These are phyloP conservation scores for Skeletonema tropicum DNA, from an alignment of 108 stramenopile species.

Conservation along the genomic window DNA sequence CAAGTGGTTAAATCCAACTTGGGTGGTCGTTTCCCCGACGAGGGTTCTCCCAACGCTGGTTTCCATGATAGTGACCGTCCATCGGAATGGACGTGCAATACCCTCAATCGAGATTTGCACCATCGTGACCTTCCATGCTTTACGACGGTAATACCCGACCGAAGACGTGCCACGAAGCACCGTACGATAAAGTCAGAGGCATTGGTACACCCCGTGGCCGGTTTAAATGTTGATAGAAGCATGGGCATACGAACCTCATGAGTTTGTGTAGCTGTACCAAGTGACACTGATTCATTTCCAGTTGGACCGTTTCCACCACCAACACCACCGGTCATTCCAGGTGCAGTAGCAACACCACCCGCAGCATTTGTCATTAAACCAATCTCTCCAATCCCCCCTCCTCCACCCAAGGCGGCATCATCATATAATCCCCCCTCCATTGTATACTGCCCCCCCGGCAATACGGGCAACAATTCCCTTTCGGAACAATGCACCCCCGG, in stretches of 20 bases:
- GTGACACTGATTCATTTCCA: constrained; percentile 51
- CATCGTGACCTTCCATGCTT: constrained; percentile 88
- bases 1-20: constrained; percentile 87
- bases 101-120: constrained; percentile 87
- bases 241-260: constrained; percentile 90
- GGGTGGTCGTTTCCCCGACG: constrained; percentile 72
- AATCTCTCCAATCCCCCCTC: background rate
- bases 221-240: constrained; percentile 87
- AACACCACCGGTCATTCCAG: background rate
- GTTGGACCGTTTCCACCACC: background rate
- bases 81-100: constrained; percentile 89
- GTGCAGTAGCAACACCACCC: background rate
- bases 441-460: constrained; percentile 2
- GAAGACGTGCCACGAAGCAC: constrained; percentile 86
- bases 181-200: constrained; percentile 94
- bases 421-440: constrained; percentile 2
- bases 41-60: constrained; percentile 86
- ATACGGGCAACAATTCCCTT: constrained; percentile 11
- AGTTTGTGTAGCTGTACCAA: constrained; percentile 86
- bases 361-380: background rate
- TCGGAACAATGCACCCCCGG: constrained; percentile 33
- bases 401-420: background rate
- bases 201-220: constrained; percentile 91
- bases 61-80: constrained; percentile 86
- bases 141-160: constrained; percentile 87